Base-by-base conservation (phyloP, 495 filamentous ascomycete genomes). In the Trichoderma reesei region DNA sequence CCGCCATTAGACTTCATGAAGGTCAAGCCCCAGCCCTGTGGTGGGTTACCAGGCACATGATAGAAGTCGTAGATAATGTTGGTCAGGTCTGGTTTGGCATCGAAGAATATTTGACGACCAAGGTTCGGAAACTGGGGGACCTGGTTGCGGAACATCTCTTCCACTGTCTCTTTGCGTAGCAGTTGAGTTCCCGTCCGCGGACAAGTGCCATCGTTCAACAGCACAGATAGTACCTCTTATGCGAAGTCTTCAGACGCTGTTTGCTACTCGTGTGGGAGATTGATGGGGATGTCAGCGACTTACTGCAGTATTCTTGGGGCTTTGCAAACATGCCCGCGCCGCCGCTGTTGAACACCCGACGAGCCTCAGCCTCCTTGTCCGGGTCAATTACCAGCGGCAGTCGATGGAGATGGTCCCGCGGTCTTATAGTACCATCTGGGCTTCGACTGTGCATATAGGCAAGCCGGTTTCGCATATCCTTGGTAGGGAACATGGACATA, bases 91-190 rank as follows among this genome's bases (percentile, higher is more conserved):
- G 80, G 75, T 66, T 82, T 85, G n/a, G 82, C 73, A 10, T 76
- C 71, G 0, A 75, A 63, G n/a, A 82, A 74, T 16, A 62, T 64
- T 63, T 79, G 68, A 13, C 79, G 74, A 13, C 73, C 74, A 66
- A 80, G 82, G 61, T 82, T 68, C 0, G 85, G 85, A 46, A 80
- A 70, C 3, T 80, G 62, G 0, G 82, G 78, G 65, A 89, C 81
- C 65, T 86, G 84, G 70, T 88, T 85, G 62, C 68, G 71, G 73
- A 82, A 87, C 81, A 88, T 87, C 54, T 78, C 68, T 5, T 83
- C 73, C 0, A 88, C 77, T 3, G 85, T 85, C 11, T 74, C 69
- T 2, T 73, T 68, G 16, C 71, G 68, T 18, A 88, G 75, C 46
- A 89, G 72, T 44, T 77, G 72, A 0, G 51, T 65, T 0, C 72